Conservation (phyloP, 441 rosid species). For the Rhodomyrtus psidioides region DNA sequence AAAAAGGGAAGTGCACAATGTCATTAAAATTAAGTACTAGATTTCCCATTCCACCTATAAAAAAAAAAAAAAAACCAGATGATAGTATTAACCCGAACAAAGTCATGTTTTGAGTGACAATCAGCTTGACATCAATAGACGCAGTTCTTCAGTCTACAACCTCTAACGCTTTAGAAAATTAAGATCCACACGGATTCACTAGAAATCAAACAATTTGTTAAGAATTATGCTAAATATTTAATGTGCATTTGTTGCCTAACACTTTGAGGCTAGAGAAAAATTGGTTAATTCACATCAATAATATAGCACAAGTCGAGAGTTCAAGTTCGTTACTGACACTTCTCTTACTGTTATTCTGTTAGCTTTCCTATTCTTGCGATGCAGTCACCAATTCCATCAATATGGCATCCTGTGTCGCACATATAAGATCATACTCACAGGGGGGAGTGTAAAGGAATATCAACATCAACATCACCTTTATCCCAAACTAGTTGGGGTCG, state of each 20-base stretch:
- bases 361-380: not conserved
- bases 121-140: not conserved
- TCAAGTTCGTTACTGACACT: not conserved
- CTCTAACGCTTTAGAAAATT: not conserved
- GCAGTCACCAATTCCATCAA: not conserved
- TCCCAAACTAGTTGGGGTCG: no score
- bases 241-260: not conserved
- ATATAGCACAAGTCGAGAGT: not conserved
- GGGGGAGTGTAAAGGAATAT: not conserved
- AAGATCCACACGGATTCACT: not conserved
- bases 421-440: not conserved
- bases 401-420: not conserved
- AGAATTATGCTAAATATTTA: not conserved
- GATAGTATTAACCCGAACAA: not conserved
- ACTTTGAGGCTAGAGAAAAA: not conserved
- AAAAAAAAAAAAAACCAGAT: not conserved
- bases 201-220: not conserved
- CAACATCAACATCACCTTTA: no score
- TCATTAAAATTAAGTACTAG: not conserved
- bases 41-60: not conserved
- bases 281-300: not conserved
- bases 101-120: not conserved
- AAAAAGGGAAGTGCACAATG: not conserved
- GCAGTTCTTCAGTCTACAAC: not conserved
- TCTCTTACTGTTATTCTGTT: not conserved